Evolutionary conservation across 1,139 yeast genomes (phyloP).

Genomic region (Pichia sp.): DNA sequence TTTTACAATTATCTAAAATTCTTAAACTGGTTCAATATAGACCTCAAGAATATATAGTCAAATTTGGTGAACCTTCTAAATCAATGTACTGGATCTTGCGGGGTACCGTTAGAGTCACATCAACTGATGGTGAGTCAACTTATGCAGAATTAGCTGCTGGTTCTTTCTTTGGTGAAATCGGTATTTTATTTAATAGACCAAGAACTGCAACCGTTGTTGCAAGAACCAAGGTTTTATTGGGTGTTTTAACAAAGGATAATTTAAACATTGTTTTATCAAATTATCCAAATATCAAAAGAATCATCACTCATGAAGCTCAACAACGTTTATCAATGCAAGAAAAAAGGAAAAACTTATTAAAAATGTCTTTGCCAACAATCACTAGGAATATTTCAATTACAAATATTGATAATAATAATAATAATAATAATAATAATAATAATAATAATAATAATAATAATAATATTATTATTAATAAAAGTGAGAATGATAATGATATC

Average conservation of each 20-base stretch:
- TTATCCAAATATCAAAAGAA: conserved; percentile 59
- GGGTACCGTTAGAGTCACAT: conserved; percentile 67
- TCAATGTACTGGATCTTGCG: conserved; percentile 77
- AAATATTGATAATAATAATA: background rate
- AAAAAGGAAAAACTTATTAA: conserved; percentile 39
- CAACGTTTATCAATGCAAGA: conserved; percentile 67
- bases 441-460: conserved; percentile 7
- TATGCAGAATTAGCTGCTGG: conserved; percentile 68
- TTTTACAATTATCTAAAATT: conserved; percentile 51
- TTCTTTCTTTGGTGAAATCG: conserved; percentile 72
- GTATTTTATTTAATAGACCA: conserved; percentile 66
- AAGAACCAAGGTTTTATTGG: conserved; percentile 56
- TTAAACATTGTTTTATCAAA: conserved; percentile 52
- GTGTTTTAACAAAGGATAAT: conserved; percentile 60
- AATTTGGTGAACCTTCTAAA: conserved; percentile 66
- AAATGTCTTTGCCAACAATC: conserved; percentile 16
- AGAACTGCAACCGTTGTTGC: conserved; percentile 79
- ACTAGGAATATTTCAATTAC: conserved; percentile 10
- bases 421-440: background rate
- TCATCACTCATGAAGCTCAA: conserved; percentile 72
- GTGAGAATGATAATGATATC: background rate
- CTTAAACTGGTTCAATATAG: conserved; percentile 53
- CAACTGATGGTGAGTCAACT: conserved; percentile 68
- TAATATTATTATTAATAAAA: too few species aligned
- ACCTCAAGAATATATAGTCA: conserved; percentile 63